Evolutionary conservation across 441 rosid species (phyloP).

Genomic region (Aleurites moluccanus): DNA sequence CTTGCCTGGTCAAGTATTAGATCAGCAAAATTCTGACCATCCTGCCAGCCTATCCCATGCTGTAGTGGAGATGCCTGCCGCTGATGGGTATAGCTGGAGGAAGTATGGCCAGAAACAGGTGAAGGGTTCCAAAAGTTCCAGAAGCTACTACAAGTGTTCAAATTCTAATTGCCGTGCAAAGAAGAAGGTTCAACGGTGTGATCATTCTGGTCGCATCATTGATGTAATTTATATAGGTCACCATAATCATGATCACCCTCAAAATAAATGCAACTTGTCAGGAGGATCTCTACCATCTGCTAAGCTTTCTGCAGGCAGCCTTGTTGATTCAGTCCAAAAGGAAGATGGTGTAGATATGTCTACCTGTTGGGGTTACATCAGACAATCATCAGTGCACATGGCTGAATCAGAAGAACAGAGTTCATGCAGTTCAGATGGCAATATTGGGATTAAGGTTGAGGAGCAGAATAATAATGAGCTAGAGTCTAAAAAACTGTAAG

Average conservation of each 20-base stretch:
- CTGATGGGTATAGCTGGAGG: constrained; percentile 34
- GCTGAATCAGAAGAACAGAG: constrained; percentile 27
- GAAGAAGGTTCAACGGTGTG: constrained; percentile 32
- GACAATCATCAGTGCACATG: constrained; percentile 11
- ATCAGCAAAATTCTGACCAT: not conserved
- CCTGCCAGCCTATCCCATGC: not conserved
- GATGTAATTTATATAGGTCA: constrained; percentile 23
- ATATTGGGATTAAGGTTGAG: constrained; percentile 14
- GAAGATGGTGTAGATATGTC: constrained; percentile 6
- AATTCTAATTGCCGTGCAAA: constrained; percentile 25
- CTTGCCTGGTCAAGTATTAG: not conserved
- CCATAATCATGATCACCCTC: constrained; percentile 26
- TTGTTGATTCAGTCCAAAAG: constrained; percentile 10
- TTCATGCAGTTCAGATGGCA: constrained; percentile 24
- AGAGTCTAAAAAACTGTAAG: constrained; percentile 22
- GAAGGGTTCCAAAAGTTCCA: constrained; percentile 25
- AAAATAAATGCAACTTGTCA: constrained; percentile 17
- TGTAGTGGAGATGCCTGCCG: constrained; percentile 2
- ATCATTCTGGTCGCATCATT: constrained; percentile 14
- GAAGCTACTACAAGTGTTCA: constrained; percentile 32
- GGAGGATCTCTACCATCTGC: constrained; percentile 7
- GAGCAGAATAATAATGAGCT: constrained; percentile 13
- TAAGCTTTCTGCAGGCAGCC: constrained; percentile 1
- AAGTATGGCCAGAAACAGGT: constrained; percentile 34
- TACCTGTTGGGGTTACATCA: constrained; percentile 9